phyloP scores from a whole-genome alignment of 352 stramenopile species.

The Globisporangium acanthophoron region DNA sequence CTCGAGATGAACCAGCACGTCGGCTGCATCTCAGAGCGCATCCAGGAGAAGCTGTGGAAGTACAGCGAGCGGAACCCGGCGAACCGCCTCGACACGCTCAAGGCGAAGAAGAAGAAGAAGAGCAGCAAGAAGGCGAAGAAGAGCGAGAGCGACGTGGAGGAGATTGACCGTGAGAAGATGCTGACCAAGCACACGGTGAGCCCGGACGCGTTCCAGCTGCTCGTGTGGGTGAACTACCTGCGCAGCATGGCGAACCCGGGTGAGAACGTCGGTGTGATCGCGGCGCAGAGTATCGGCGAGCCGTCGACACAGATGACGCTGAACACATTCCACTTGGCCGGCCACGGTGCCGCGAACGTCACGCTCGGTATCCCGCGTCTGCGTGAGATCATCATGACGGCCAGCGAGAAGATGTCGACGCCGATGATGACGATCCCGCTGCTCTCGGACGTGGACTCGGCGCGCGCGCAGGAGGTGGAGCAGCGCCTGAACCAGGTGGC shows the following conservation, averaged over 20 bases:
- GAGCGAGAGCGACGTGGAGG: constrained; percentile 17
- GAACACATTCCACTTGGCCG: constrained; percentile 99
- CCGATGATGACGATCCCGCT: constrained; percentile 99
- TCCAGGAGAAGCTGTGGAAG: constrained; percentile 68
- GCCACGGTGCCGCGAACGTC: constrained; percentile 98
- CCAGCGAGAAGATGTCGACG: constrained; percentile 95
- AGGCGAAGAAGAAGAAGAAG: constrained; percentile 64
- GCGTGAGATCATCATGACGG: constrained; percentile 99
- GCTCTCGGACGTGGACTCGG: constrained; percentile 34
- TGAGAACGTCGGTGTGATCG: constrained; percentile 98
- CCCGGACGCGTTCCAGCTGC: constrained; percentile 83
- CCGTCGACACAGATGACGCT: constrained; percentile 99
- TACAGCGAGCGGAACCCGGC: constrained; percentile 81
- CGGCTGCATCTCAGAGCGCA: constrained; percentile 82
- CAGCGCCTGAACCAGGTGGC: constrained; percentile 91
- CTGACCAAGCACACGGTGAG: constrained; percentile 70
- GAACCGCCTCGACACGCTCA: constrained; percentile 51
- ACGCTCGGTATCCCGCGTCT: constrained; percentile 99
- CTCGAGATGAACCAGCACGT: constrained; percentile 82
- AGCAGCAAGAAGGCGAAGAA: constrained; percentile 74
- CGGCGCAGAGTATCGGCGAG: constrained; percentile 98
- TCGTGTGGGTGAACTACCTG: constrained; percentile 98
- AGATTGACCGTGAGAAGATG: constrained; percentile 70
- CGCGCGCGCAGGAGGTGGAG: constrained; percentile 69
- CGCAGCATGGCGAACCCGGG: constrained; percentile 94